phyloP scores from a whole-genome alignment of 116 monocot genomes.

The Cymodocea nodosa region DNA sequence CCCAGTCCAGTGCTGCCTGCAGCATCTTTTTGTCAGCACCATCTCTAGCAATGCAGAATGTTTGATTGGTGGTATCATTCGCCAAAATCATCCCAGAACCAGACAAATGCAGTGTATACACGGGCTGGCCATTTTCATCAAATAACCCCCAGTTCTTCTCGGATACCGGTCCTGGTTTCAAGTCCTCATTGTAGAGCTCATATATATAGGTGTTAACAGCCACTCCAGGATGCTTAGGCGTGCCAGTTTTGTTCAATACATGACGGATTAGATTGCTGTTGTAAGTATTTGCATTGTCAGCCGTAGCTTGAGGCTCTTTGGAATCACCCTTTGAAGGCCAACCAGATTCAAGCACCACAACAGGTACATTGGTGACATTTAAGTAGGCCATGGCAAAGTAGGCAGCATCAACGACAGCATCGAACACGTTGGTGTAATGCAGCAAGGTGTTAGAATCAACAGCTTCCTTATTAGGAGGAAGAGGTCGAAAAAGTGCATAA shows the following conservation, averaged over 20 bases:
- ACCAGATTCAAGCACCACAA: slow-evolving; percentile 84
- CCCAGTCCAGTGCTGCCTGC: slow-evolving; percentile 97
- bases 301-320: slow-evolving; percentile 75
- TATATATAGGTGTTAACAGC: slow-evolving; percentile 74
- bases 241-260: slow-evolving; percentile 71
- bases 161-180: slow-evolving; percentile 61
- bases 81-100: slow-evolving; percentile 77
- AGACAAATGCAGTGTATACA: slow-evolving; percentile 58
- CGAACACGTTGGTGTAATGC: slow-evolving; percentile 98
- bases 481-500: slow-evolving; percentile 88
- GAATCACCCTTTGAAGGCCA: slow-evolving; percentile 91
- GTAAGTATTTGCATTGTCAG: slow-evolving; percentile 82
- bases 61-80: slow-evolving; percentile 83
- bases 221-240: slow-evolving; percentile 82
- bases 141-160: slow-evolving; percentile 93
- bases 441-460: slow-evolving; percentile 92
- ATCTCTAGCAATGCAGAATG: slow-evolving; percentile 66
- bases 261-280: slow-evolving; percentile 91
- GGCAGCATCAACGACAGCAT: slow-evolving; percentile 80
- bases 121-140: slow-evolving; percentile 47
- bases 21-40: slow-evolving; percentile 84
- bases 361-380: slow-evolving; percentile 76
- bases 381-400: slow-evolving; percentile 95
- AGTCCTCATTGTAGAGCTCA: slow-evolving; percentile 94
- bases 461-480: slow-evolving; percentile 93